phyloP scores from a whole-genome alignment of 2,329 filamentous ascomycete species.

The Talaromyces sp. region DNA sequence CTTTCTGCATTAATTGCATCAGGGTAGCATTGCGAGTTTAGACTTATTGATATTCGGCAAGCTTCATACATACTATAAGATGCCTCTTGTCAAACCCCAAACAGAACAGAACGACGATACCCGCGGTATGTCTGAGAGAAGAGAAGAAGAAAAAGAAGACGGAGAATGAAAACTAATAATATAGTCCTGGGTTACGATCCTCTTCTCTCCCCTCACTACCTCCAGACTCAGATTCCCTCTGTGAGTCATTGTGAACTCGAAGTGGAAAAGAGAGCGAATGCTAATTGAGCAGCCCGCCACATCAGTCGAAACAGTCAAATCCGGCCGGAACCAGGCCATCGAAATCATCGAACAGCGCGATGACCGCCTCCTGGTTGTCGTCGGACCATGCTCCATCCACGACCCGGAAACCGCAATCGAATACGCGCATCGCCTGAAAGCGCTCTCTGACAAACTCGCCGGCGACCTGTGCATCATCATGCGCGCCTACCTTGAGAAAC shows the following conservation, averaged over 20 bases:
- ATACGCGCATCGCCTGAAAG: slow-evolving; percentile 77
- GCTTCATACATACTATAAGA: slow-evolving; percentile 23
- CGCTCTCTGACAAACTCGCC: slow-evolving; percentile 72
- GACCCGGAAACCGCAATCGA: slow-evolving; percentile 84
- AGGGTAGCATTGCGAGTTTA: neutral
- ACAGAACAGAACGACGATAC: slow-evolving; percentile 45
- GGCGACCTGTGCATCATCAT: slow-evolving; percentile 89
- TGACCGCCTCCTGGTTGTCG: slow-evolving; percentile 88
- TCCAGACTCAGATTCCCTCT: slow-evolving; percentile 78
- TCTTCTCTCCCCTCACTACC: slow-evolving; percentile 81
- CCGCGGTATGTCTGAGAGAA: slow-evolving; percentile 34
- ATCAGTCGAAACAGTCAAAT: slow-evolving; percentile 43
- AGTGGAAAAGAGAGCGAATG: slow-evolving; percentile 41
- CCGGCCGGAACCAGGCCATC: slow-evolving; percentile 55
- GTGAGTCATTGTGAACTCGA: slow-evolving; percentile 45
- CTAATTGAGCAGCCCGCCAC: slow-evolving; percentile 31
- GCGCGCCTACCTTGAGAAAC: slow-evolving; percentile 99
- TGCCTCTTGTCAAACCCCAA: slow-evolving; percentile 41
- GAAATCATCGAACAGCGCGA: slow-evolving; percentile 70
- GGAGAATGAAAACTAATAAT: neutral
- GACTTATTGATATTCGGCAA: neutral
- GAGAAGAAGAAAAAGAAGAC: too few species aligned
- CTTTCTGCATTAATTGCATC: neutral
- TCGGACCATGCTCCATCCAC: slow-evolving; percentile 96
- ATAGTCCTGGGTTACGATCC: slow-evolving; percentile 86